Conservation (phyloP, 2,329 filamentous ascomycete genomes). For the Venturia asperata region DNA sequence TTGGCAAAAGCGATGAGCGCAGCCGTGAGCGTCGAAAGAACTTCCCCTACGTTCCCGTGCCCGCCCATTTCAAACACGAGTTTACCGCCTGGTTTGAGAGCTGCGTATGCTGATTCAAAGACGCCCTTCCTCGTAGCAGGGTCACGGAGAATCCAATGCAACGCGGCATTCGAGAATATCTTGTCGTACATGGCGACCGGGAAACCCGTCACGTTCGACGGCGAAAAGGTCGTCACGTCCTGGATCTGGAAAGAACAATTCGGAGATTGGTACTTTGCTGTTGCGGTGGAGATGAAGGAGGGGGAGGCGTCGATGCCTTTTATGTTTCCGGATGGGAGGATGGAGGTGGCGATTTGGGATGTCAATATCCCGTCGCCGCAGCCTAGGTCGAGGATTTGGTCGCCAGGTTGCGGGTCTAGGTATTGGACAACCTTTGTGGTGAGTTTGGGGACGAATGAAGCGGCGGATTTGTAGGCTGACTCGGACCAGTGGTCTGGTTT, state of each 20-base stretch:
- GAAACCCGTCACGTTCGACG: conserved; percentile 18
- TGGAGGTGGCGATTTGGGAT: conserved; percentile 29
- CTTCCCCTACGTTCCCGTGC: conserved; percentile 59
- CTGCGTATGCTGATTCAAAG: conserved; percentile 46
- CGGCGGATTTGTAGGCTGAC: conserved; percentile 23
- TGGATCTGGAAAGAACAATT: conserved; percentile 29
- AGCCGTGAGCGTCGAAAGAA: conserved; percentile 51
- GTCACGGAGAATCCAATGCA: conserved; percentile 46
- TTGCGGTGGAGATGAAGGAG: conserved; percentile 36
- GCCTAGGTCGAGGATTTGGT: conserved; percentile 36
- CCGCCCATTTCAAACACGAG: conserved; percentile 69
- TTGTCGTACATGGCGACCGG: conserved; percentile 31
- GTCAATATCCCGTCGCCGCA: conserved; percentile 38
- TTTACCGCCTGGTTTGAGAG: conserved; percentile 48
- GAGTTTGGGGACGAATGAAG: conserved; percentile 37
- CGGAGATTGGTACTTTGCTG: conserved; percentile 22
- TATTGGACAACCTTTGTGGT: conserved; percentile 34
- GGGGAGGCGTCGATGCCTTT: conserved; percentile 36
- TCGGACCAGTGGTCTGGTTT: conserved; percentile 11
- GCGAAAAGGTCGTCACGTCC: conserved; percentile 28
- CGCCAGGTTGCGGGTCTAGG: conserved; percentile 30
- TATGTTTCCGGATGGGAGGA: conserved; percentile 26
- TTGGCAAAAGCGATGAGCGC: conserved; percentile 47
- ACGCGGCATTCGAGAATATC: conserved; percentile 38
- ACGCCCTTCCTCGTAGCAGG: conserved; percentile 41